These are phyloP conservation scores for Aspergillus diversus DNA, from an alignment of 495 filamentous ascomycete genomes.

Conservation along the genomic window DNA sequence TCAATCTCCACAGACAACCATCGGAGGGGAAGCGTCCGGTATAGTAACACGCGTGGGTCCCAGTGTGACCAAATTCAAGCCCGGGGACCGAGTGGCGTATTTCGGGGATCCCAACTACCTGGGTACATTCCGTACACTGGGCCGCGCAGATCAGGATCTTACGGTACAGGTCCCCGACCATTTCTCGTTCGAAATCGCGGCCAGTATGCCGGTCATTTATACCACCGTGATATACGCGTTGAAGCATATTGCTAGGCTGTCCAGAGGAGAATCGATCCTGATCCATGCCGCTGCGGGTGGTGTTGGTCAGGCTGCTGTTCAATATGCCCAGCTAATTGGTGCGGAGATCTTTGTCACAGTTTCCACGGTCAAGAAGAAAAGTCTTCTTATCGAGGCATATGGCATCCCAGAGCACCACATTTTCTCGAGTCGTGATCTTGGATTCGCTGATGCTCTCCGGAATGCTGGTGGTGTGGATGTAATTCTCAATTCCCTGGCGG, in stretches of 20 bases:
- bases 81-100: constrained; percentile 47
- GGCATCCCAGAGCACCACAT: constrained; percentile 47
- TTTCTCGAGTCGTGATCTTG: constrained; percentile 52
- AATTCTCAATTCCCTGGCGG: constrained; percentile 53
- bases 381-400: constrained; percentile 39
- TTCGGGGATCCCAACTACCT: not conserved
- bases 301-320: constrained; percentile 53
- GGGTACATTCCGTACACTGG: not conserved
- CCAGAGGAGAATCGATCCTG: constrained; percentile 29
- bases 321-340: constrained; percentile 40
- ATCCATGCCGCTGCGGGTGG: constrained; percentile 33
- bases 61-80: constrained; percentile 24
- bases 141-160: not conserved
- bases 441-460: constrained; percentile 51
- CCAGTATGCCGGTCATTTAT: constrained; percentile 11
- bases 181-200: not conserved
- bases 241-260: constrained; percentile 31
- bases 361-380: constrained; percentile 41
- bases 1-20: constrained; percentile 14
- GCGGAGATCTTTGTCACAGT: constrained; percentile 52
- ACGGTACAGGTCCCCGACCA: not conserved
- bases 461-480: constrained; percentile 52
- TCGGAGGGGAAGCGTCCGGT: constrained; percentile 48
- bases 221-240: constrained; percentile 6
- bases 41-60: constrained; percentile 33